Base-by-base conservation (phyloP, 192 early-diverging fungal species). In the Coemansia sp. region DNA sequence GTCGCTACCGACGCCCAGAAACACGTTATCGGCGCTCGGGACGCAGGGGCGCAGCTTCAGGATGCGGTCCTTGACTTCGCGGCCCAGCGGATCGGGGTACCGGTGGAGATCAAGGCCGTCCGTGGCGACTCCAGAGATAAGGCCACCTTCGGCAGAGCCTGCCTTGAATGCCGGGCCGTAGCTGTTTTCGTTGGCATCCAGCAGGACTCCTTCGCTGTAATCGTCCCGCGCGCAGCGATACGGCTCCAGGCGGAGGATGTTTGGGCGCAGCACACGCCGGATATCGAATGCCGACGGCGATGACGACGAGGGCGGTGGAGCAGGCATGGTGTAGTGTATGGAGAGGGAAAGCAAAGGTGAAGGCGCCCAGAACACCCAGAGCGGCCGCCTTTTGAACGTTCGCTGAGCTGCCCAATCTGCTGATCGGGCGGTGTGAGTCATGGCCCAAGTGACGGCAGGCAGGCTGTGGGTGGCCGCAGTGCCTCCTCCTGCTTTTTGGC, bases 171-270 rank as follows among this genome's bases (percentile, higher is more conserved):
- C 67, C 0, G 84, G 72, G 0, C 97, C 97, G 61, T 85, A 90
- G 44, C 90, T 81, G 78, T 99, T 99, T 64, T 99, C 95, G 64
- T 99, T 99, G 25, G 97, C 95, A 57, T 99, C 95, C n/a, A 99
- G 81, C 11, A 99, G 73, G 38, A 99, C 87, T 19, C 97, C 97
- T 7, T 68, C 62, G 40, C 78, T 85, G 65, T 91, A 99, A 73
- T 99, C 97, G 61, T 99, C 97, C 47, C 97, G 85, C 26, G 97
- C 97, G 66, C 95, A 97, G 59, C 94, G 85, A 70, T 99, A 99
- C 17, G 97, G 94, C 53, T 83, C 77, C 26, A 92, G 77, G 27
- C 73, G 52, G 37, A 82, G 64, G 57, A 92, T 92, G 51, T 92
- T 92, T 22, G 89, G 90, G 12, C 90, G 84, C 36, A 90, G 72